phyloP scores from a whole-genome alignment of 495 filamentous ascomycete species.

The Achaetomiella virescens region DNA sequence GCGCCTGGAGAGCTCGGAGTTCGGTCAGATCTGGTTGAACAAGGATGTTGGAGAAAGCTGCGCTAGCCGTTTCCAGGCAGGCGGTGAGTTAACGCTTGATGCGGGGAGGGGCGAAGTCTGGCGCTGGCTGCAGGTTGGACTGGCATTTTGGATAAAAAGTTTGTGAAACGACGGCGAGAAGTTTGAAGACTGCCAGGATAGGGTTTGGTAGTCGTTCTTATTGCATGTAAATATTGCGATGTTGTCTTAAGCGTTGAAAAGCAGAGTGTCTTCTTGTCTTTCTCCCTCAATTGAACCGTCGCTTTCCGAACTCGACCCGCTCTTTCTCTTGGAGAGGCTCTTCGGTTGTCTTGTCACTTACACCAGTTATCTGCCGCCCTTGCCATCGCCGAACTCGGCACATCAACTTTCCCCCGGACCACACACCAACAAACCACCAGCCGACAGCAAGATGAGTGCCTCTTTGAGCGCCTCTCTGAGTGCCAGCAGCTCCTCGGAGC shows the following conservation, averaged over 20 bases:
- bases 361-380: background rate
- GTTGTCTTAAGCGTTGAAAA: background rate
- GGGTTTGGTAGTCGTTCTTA: too few relatives aligned
- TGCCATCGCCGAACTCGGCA: background rate
- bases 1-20: background rate
- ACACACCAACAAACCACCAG: conserved; percentile 1
- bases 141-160: background rate
- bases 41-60: too few relatives aligned
- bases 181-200: background rate
- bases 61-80: background rate
- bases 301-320: background rate
- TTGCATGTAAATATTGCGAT: background rate
- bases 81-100: conserved; percentile 5
- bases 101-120: conserved; percentile 5
- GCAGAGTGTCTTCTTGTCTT: background rate
- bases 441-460: conserved; percentile 15
- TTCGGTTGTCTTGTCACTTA: conserved; percentile 9
- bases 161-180: background rate
- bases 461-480: conserved; percentile 12
- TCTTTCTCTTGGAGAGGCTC: background rate
- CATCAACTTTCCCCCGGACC: background rate
- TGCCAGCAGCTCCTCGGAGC: conserved; percentile 35
- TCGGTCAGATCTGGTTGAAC: background rate
- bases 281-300: background rate
- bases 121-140: background rate